Percentiles rank a stretch among this genome's conserved stretches.
These are phyloP conservation scores for Lactuca sativa DNA, from an alignment of 129 eudicot genomes.

Conservation along the genomic window DNA sequence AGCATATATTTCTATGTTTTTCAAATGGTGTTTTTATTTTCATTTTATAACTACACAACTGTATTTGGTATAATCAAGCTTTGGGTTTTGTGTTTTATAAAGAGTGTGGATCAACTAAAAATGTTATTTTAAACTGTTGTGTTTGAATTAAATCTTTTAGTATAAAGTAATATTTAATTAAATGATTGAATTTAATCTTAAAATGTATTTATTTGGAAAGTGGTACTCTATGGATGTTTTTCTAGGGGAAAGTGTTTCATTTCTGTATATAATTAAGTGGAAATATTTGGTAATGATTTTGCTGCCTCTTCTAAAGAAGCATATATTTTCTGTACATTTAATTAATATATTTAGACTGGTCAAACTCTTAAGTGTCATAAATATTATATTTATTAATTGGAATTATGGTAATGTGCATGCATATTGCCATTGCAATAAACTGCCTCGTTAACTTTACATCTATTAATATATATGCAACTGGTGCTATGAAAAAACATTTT, in stretches of 20 bases:
- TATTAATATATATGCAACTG: neutral
- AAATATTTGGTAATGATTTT: slow-evolving; percentile 41
- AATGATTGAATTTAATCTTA: neutral
- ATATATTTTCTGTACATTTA: slow-evolving; percentile 30
- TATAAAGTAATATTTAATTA: no score
- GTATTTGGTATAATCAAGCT: neutral
- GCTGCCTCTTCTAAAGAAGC: slow-evolving; percentile 62
- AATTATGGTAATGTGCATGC: slow-evolving; percentile 25
- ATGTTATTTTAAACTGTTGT: neutral
- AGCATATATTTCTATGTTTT: neutral
- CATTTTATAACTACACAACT: neutral
- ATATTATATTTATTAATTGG: neutral
- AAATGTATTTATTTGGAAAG: neutral
- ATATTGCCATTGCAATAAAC: slow-evolving; percentile 14
- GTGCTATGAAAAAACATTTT: neutral
- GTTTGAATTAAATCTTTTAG: neutral
- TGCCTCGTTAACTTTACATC: neutral
- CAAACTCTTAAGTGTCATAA: slow-evolving; percentile 18
- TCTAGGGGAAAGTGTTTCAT: slow-evolving; percentile 11
- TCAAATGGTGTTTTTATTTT: neutral
- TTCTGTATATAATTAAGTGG: slow-evolving; percentile 8
- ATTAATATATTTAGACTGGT: slow-evolving; percentile 33
- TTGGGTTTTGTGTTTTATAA: neutral
- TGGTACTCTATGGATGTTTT: neutral
- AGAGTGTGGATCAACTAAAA: no score